Percentiles rank a stretch among this genome's conserved stretches.
Conservation (phyloP, 768 basidiomycete genomes). For the Russula sp. region DNA sequence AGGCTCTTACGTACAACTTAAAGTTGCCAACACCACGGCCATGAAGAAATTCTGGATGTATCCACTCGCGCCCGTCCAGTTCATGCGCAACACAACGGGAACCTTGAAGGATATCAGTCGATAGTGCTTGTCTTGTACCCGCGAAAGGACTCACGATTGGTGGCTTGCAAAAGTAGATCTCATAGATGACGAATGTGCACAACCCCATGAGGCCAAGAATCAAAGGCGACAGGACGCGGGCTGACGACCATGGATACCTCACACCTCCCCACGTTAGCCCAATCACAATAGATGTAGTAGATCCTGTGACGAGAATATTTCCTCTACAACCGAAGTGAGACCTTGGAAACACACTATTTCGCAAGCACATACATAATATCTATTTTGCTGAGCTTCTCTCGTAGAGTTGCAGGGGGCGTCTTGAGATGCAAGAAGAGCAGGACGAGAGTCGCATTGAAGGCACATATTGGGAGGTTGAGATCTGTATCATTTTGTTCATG, state of each 20-base stretch:
- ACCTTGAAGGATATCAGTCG: conserved; percentile 32
- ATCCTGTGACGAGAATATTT: conserved; percentile 37
- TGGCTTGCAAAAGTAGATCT: conserved; percentile 36
- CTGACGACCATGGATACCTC: conserved; percentile 42
- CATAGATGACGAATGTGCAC: conserved; percentile 40
- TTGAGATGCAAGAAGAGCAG: conserved; percentile 38
- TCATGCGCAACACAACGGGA: conserved; percentile 37
- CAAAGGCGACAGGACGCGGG: conserved; percentile 43
- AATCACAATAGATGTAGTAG: conserved; percentile 35
- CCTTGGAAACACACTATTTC: background rate
- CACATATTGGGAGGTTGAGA: conserved; percentile 42
- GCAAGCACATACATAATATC: conserved; percentile 40
- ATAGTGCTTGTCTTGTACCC: background rate
- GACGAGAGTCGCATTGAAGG: conserved; percentile 34
- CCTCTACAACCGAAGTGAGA: conserved; percentile 35
- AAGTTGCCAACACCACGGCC: conserved; percentile 29
- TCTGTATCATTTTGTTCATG: conserved; percentile 27
- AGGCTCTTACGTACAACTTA: conserved; percentile 19
- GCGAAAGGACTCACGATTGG: conserved; percentile 37
- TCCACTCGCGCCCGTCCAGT: conserved; percentile 38
- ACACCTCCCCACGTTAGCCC: conserved; percentile 46
- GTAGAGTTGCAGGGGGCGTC: conserved; percentile 36
- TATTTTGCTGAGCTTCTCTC: conserved; percentile 38
- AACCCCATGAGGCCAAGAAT: conserved; percentile 42
- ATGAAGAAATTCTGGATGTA: conserved; percentile 38